phyloP scores from a whole-genome alignment of 106 monocot species.

The Amphibolis antarctica region DNA sequence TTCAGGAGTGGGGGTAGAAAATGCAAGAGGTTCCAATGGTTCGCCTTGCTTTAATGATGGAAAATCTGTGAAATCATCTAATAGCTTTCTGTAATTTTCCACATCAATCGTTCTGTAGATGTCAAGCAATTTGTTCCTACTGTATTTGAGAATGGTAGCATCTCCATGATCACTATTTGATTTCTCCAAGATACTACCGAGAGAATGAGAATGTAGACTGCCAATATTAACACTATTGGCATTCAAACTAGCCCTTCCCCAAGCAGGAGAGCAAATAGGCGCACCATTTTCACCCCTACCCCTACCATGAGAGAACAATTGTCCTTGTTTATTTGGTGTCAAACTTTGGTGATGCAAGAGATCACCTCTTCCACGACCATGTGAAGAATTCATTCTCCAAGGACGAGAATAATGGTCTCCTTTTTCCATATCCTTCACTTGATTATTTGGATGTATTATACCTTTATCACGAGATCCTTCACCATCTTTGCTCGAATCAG shows the following conservation, averaged over 20 bases:
- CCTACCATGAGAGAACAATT: constrained; percentile 45
- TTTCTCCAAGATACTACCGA: constrained; percentile 37
- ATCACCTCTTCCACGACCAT: constrained; percentile 57
- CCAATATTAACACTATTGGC: constrained; percentile 8
- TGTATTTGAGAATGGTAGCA: constrained; percentile 39
- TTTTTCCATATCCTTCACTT: constrained; percentile 63
- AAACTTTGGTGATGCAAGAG: constrained; percentile 19
- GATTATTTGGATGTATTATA: constrained; percentile 13
- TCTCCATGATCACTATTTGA: constrained; percentile 32
- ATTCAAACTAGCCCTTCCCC: constrained; percentile 33
- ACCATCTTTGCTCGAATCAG: constrained; percentile 37
- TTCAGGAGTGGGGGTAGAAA: constrained; percentile 62
- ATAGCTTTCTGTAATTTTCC: constrained; percentile 18
- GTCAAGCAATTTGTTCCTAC: constrained; percentile 86
- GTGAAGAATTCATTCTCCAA: constrained; percentile 54
- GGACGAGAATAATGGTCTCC: constrained; percentile 52
- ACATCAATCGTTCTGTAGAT: constrained; percentile 68
- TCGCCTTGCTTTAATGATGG: constrained; percentile 53
- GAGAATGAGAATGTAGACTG: constrained; percentile 15
- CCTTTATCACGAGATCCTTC: constrained; percentile 46
- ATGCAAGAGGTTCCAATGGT: constrained; percentile 53
- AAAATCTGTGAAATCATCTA: constrained; percentile 44
- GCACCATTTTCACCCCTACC: constrained; percentile 54
- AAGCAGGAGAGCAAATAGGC: constrained; percentile 29
- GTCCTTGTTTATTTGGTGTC: constrained; percentile 29